phyloP scores from a whole-genome alignment of 73 alveolate species.

The Tetrahymena malaccensis region DNA sequence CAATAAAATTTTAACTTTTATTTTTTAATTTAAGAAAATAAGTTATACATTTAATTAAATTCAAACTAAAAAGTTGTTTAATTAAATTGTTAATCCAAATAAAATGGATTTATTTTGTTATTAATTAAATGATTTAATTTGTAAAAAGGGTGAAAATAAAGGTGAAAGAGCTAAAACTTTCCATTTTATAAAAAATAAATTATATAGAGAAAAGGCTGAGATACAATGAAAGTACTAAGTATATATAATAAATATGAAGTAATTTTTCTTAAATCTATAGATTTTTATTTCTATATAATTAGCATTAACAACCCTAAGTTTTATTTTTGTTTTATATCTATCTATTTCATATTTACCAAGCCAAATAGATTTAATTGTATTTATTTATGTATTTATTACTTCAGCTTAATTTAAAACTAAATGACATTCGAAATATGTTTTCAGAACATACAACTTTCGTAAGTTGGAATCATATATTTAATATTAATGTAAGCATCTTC shows the following conservation, averaged over 20 bases:
- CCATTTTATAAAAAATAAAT: too few species aligned
- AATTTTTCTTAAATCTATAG: not conserved
- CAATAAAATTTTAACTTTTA: too few species aligned
- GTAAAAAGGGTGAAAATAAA: too few species aligned
- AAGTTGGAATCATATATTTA: constrained; percentile 98
- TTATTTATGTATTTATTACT: not conserved
- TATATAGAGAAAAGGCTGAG: not conserved
- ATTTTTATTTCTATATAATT: not conserved
- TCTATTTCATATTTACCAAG: not conserved
- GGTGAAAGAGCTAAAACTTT: not conserved
- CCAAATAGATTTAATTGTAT: not conserved
- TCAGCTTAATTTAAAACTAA: not conserved
- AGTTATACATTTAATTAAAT: too few species aligned
- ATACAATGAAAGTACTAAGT: not conserved
- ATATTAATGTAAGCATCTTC: constrained; percentile 99
- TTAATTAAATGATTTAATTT: too few species aligned
- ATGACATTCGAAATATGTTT: not conserved
- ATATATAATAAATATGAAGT: not conserved
- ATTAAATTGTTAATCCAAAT: too few species aligned
- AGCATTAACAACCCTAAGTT: not conserved
- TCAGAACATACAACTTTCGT: constrained; percentile 89
- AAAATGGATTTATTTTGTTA: too few species aligned
- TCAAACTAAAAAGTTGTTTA: too few species aligned
- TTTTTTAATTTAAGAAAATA: too few species aligned
- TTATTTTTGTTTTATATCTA: not conserved